Conservation (phyloP, 2,329 filamentous ascomycete species). For the Waltergamsia citrina region DNA sequence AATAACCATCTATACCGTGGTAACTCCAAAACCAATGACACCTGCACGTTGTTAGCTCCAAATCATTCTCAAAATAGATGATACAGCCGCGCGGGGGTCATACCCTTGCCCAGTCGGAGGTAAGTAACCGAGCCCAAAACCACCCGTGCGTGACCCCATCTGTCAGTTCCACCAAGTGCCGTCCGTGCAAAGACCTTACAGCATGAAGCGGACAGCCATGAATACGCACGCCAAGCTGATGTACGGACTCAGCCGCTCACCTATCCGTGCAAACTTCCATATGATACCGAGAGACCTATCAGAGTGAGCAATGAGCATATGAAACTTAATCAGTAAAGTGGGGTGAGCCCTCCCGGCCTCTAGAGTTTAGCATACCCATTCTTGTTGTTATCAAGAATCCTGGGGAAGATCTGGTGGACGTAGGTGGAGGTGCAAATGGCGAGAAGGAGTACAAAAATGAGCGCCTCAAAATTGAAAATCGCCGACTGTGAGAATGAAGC, state of each 20-base stretch:
- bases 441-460: slow-evolving; percentile 87
- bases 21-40: no score
- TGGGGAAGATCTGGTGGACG: slow-evolving; percentile 79
- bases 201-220: slow-evolving; percentile 75
- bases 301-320: slow-evolving; percentile 27
- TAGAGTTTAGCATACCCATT: no score
- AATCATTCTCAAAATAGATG: no score
- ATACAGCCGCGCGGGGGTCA: no score
- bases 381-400: slow-evolving; percentile 88
- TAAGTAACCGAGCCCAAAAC: no score
- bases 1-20: no score
- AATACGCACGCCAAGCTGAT: slow-evolving; percentile 86
- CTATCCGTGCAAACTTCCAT: slow-evolving; percentile 91
- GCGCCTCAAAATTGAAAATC: slow-evolving; percentile 97
- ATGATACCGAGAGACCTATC: slow-evolving; percentile 88
- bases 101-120: no score
- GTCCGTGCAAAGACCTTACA: no score
- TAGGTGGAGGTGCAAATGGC: slow-evolving; percentile 95
- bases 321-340: background rate
- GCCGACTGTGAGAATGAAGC: slow-evolving; percentile 76
- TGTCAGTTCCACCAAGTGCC: no score
- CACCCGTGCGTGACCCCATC: no score
- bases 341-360: background rate
- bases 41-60: no score
- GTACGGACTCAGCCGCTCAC: slow-evolving; percentile 88